Evolutionary conservation across 2,329 filamentous ascomycete genomes (phyloP), one percentile per base, ranked within the genome.

Genomic region (Tolypocladium ophioglossoides): DNA sequence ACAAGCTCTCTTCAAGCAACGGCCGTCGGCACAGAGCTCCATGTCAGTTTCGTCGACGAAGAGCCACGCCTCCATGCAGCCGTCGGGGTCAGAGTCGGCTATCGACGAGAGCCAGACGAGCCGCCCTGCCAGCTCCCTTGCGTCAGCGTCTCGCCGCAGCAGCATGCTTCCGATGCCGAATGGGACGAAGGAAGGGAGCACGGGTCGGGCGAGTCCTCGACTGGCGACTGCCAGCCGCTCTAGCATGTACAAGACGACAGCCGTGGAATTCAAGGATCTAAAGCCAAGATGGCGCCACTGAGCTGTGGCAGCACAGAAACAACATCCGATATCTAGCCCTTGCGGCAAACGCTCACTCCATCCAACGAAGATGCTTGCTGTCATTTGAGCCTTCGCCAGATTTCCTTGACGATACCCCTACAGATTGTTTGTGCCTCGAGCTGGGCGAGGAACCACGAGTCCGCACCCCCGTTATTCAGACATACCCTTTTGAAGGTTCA

Each of bases 71-170:
- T 83, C 80, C 0, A 64, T 82, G 30, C 79, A 83, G 53, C 77
- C 78, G 3, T 69, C 72, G 18, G 62, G 63, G 40, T 64, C 73
- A 56, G 63, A 69, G 56, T 56, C 65, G 54, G 55, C 59, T 11
- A 62, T 65, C 16, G 64, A 62, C 34, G 64, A 68, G 56, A 53
- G 63, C 61, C 61, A 57, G 57, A 27, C 66, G 60, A 61, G 68
- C 64, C 75, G 82, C 34, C 76, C 83, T 12, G 77, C 76, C 46
- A 85, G 79, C 63, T 84, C 82, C 3, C 62, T 85, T 47, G 77
- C 79, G 8, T 68, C 70, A 2, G 62, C 67, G 22, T 73, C 69
- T 54, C 70, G 80, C 56, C 76, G 82, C 34, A 72, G 68, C 5
- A 83, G 80, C 61, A 62, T 84, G 55, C 68, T 85, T 24, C 80